These are phyloP conservation scores for Teunomyces barrocoloradensis DNA, from an alignment of 805 yeast genomes.

Conservation along the genomic window DNA sequence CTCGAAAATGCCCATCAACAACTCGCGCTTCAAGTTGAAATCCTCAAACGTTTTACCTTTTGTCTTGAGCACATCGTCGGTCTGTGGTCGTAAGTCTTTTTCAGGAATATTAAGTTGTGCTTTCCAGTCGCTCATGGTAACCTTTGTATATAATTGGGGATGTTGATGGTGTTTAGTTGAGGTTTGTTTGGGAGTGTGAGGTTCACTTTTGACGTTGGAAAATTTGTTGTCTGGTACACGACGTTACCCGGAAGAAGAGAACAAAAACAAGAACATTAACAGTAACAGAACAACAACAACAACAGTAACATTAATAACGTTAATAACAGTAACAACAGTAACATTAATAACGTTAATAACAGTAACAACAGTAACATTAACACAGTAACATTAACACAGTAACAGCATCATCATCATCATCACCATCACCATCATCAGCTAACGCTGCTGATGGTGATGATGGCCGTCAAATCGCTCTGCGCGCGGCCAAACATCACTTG, in stretches of 20 bases:
- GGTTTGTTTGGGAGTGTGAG: background rate
- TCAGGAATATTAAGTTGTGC: conserved; percentile 67
- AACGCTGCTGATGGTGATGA: too few species aligned
- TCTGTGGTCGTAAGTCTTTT: conserved; percentile 92
- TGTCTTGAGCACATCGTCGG: conserved; percentile 91
- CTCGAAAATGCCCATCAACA: conserved; percentile 97
- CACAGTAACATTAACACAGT: too few species aligned
- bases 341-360: too few species aligned
- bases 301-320: too few species aligned
- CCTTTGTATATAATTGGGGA: background rate
- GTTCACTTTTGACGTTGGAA: conserved; percentile 1
- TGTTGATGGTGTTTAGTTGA: background rate
- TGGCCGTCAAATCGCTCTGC: too few species aligned
- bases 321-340: too few species aligned
- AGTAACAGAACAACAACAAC: background rate
- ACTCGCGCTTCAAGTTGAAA: conserved; percentile 85
- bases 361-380: too few species aligned
- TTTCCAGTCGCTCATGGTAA: conserved; percentile 55
- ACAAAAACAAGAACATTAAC: background rate
- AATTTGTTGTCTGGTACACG: conserved; percentile 1
- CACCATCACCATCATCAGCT: too few species aligned
- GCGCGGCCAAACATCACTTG: too few species aligned
- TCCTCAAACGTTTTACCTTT: conserved; percentile 92
- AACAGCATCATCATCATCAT: too few species aligned
- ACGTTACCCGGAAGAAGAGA: background rate